phyloP scores from a whole-genome alignment of 2,329 filamentous ascomycete genomes.

The Decorospora gaudefroyi region DNA sequence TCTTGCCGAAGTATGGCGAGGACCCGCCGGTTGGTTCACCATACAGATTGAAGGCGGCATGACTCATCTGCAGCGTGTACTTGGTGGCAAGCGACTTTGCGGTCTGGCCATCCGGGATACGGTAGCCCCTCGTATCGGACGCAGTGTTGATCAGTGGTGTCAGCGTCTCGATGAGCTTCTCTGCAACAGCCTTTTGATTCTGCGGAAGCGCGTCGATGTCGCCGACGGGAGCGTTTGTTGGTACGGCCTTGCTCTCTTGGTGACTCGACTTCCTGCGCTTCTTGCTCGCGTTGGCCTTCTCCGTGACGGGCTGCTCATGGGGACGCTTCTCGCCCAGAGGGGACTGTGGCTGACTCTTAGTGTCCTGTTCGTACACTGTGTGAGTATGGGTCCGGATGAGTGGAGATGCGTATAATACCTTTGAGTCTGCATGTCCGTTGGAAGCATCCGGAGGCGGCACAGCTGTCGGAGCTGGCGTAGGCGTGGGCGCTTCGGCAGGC shows the following conservation, averaged over 20 bases:
- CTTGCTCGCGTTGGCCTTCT: constrained; percentile 40
- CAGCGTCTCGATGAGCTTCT: constrained; percentile 72
- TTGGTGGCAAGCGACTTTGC: constrained; percentile 68
- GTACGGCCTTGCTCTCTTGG: constrained; percentile 31
- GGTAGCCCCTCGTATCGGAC: constrained; percentile 67
- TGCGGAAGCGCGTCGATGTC: constrained; percentile 57
- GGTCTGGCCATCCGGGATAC: constrained; percentile 66
- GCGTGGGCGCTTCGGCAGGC: constrained; percentile 16
- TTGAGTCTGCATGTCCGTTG: constrained; percentile 33
- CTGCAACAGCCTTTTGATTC: constrained; percentile 70
- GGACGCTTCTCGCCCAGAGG: constrained; percentile 46
- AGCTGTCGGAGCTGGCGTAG: constrained; percentile 18
- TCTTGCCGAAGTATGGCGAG: constrained; percentile 64
- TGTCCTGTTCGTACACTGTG: constrained; percentile 24
- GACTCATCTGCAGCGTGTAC: constrained; percentile 79
- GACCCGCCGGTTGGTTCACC: constrained; percentile 53
- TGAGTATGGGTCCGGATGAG: constrained; percentile 9
- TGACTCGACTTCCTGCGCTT: constrained; percentile 48
- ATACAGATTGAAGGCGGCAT: constrained; percentile 62
- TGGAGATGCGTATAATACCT: constrained; percentile 20
- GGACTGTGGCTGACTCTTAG: constrained; percentile 41
- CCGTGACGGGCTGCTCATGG: constrained; percentile 37
- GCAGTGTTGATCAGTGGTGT: constrained; percentile 67
- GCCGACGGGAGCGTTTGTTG: constrained; percentile 11
- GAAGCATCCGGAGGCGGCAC: constrained; percentile 21